Evolutionary conservation across 306 rosid species (phyloP).

Genomic region (Cyamopsis tetragonoloba): DNA sequence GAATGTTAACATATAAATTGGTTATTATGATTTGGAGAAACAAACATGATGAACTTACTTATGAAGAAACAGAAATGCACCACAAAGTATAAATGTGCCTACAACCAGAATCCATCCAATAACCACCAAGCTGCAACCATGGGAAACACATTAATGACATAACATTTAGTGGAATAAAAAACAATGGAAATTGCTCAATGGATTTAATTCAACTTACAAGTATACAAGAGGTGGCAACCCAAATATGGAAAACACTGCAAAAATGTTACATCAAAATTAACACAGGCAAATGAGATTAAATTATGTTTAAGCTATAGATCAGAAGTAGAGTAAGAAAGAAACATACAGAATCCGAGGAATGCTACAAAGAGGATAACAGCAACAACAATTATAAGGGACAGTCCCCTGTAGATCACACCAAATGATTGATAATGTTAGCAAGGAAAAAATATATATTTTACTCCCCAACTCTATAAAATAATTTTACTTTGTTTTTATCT

Average conservation of each 20-base stretch:
- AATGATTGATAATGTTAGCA: neutral
- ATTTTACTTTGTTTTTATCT: no score
- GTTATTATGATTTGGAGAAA: neutral
- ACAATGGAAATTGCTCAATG: neutral
- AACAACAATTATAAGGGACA: conserved; percentile 49
- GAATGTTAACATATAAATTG: neutral
- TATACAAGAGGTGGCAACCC: conserved; percentile 55
- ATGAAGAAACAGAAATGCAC: conserved; percentile 57
- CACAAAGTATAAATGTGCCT: conserved; percentile 49
- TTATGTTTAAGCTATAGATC: neutral
- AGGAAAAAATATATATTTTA: no score
- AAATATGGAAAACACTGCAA: conserved; percentile 59
- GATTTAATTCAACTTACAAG: conserved; percentile 57
- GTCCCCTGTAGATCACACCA: conserved; percentile 42
- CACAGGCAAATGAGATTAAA: neutral
- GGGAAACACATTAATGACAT: neutral
- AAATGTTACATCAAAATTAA: neutral
- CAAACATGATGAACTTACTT: conserved; percentile 44
- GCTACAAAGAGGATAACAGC: conserved; percentile 54
- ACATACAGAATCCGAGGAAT: conserved; percentile 67
- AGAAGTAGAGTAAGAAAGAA: neutral
- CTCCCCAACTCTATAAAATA: no score
- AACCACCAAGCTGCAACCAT: conserved; percentile 48
- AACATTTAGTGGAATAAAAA: neutral
- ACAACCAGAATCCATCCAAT: conserved; percentile 65